Base-by-base conservation (phyloP, 352 stramenopile genomes). In the Globisporangium radiosum region DNA sequence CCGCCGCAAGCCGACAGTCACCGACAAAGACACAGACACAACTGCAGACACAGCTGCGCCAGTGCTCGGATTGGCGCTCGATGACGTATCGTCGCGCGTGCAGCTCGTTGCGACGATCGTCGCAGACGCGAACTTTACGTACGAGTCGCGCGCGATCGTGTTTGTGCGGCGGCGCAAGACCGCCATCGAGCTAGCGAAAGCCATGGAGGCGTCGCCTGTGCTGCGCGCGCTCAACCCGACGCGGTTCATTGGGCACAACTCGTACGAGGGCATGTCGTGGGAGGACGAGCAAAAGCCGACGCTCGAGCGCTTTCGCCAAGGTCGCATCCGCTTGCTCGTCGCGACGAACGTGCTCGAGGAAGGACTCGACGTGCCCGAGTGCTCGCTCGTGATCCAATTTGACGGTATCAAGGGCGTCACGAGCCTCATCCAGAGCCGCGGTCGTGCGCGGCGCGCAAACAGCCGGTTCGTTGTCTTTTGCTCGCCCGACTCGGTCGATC, bases 301-400 rank as follows among this genome's bases (percentile, higher is more conserved):
- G 17, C 70, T 92, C 6, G 70, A 88, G 13, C 66, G 69, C 4
- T 92, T 92, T 64, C 73, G 81, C 4, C 74, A 84, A 48, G 83
- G 81, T 6, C 62, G 73, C 5, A 90, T 90, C 44, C 71, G 81
- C 8, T 69, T 90, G 52, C 67, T 92, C 37, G 78, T 92, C 14
- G 83, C 83, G 13, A 92, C 83, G 14, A 92, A 87, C 59, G 83
- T 92, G 3, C 65, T 92, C 7, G 83, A 92, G 63, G 83, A 90
- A 75, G 83, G 81, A 1, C 64, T 92, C 17, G 83, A 92, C 50
- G 78, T 92, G 0, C 83, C 81, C 0, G 75, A 90, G 62, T 92
- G 83, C 37, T 92, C 81, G 6, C 62, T 92, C 0, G 83, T 92
- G 3, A 84, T 92, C 59, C 74, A 80, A 47, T 92, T 92, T 54